A percentile compares a stretch with the other conserved stretches of the same genome.
phyloP scores from a whole-genome alignment of 2,329 filamentous ascomycete species.

The Colletotrichum limetticola region DNA sequence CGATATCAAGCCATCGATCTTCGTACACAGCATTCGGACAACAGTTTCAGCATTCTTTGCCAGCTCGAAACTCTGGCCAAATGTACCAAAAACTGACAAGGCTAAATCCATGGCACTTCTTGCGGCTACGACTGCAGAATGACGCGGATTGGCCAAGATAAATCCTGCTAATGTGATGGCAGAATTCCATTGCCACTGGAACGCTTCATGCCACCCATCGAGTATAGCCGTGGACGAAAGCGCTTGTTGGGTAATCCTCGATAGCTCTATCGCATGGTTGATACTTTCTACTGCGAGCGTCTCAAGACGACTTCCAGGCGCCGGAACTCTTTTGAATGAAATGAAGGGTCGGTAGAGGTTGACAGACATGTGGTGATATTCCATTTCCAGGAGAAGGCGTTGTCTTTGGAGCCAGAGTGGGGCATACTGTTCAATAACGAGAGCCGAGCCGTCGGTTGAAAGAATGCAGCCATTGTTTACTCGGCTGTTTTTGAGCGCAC shows the following conservation, averaged over 20 bases:
- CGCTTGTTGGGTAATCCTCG: slow-evolving; percentile 42
- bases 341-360: slow-evolving; percentile 54
- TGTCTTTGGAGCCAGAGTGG: slow-evolving; percentile 55
- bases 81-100: background rate
- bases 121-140: background rate
- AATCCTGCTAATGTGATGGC: background rate
- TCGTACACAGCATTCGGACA: background rate
- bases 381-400: slow-evolving; percentile 53
- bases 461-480: slow-evolving; percentile 45
- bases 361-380: slow-evolving; percentile 52
- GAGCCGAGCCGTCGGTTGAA: slow-evolving; percentile 48
- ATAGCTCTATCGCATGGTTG: slow-evolving; percentile 42
- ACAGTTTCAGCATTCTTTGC: background rate
- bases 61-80: background rate
- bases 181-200: slow-evolving; percentile 43
- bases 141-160: background rate
- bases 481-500: slow-evolving; percentile 49
- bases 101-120: background rate
- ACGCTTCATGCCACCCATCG: slow-evolving; percentile 42
- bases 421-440: slow-evolving; percentile 44
- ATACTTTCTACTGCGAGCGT: slow-evolving; percentile 40
- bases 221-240: slow-evolving; percentile 41
- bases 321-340: slow-evolving; percentile 42
- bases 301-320: slow-evolving; percentile 35
- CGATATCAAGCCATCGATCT: background rate